Percentiles rank a stretch among this genome's conserved stretches.
Conservation (phyloP, 441 rosid species). For the Caryocar brasiliense region DNA sequence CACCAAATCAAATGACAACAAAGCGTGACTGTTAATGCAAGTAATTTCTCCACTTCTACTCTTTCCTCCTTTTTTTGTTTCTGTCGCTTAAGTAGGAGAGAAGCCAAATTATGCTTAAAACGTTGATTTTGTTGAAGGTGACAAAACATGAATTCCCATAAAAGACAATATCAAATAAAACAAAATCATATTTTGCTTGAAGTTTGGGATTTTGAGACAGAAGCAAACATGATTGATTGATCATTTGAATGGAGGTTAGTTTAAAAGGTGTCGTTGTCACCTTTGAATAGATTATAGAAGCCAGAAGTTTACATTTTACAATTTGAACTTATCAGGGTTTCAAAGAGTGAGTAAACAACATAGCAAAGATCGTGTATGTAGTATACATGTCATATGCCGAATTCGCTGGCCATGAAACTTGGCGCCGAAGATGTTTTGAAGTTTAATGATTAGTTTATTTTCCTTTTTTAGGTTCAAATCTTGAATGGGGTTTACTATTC, state of each 20-base stretch:
- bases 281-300: background rate
- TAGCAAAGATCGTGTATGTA: too few relatives aligned
- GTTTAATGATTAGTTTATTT: background rate
- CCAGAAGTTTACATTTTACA: background rate
- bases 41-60: too few relatives aligned
- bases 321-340: background rate
- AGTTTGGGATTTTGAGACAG: constrained; percentile 7
- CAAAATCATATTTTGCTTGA: constrained; percentile 20
- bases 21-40: too few relatives aligned
- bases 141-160: too few relatives aligned
- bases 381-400: background rate
- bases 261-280: background rate
- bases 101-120: too few relatives aligned
- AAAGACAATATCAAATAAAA: background rate
- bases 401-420: background rate
- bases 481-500: background rate
- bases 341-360: too few relatives aligned
- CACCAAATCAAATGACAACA: too few relatives aligned
- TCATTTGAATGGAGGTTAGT: constrained; percentile 2
- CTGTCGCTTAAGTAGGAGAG: too few relatives aligned
- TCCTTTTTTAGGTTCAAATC: background rate
- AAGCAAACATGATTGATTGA: constrained; percentile 14
- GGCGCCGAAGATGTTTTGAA: constrained; percentile 14
- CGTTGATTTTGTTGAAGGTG: too few relatives aligned
- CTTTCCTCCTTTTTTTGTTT: too few relatives aligned